Conservation (phyloP, 108 stramenopile species). For the Skeletonema menzelii region DNA sequence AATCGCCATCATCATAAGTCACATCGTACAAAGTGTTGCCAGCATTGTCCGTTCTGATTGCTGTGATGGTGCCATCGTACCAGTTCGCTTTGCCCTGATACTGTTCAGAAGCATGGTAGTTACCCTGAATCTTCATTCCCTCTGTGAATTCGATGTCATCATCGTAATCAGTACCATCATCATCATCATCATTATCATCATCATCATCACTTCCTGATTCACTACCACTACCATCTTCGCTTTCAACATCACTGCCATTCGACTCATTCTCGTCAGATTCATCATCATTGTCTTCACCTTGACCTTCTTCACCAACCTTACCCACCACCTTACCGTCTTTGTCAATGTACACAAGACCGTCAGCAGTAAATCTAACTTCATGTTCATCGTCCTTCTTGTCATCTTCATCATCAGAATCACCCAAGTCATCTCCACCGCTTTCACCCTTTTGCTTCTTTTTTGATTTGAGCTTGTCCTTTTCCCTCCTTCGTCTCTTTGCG, state of each 20-base stretch:
- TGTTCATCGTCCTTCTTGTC: slow-evolving; percentile 47
- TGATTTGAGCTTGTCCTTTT: slow-evolving; percentile 10
- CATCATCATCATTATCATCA: slow-evolving; percentile 32
- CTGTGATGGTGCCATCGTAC: slow-evolving; percentile 67
- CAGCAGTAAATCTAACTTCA: slow-evolving; percentile 75
- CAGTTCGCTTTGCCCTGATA: slow-evolving; percentile 72
- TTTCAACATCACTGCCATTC: slow-evolving; percentile 22
- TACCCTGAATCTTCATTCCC: slow-evolving; percentile 74
- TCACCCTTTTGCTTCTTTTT: slow-evolving; percentile 34
- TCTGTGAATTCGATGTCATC: slow-evolving; percentile 36
- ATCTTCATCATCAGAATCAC: slow-evolving; percentile 65
- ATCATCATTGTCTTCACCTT: slow-evolving; percentile 11
- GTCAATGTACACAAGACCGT: slow-evolving; percentile 80
- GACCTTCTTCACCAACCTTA: slow-evolving; percentile 56
- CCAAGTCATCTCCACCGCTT: slow-evolving; percentile 52
- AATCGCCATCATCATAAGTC: slow-evolving; percentile 87
- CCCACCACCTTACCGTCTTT: slow-evolving; percentile 69
- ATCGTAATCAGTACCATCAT: slow-evolving; percentile 24
- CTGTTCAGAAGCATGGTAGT: slow-evolving; percentile 79
- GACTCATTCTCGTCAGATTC: slow-evolving; percentile 19
- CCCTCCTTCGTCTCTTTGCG: slow-evolving; percentile 13
- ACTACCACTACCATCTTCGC: background rate
- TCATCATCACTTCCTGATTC: slow-evolving; percentile 33
- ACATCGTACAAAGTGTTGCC: slow-evolving; percentile 73
- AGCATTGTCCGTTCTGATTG: slow-evolving; percentile 34